Conservation (phyloP, 192 early-diverging fungal genomes). For the Gonapodya sp. region DNA sequence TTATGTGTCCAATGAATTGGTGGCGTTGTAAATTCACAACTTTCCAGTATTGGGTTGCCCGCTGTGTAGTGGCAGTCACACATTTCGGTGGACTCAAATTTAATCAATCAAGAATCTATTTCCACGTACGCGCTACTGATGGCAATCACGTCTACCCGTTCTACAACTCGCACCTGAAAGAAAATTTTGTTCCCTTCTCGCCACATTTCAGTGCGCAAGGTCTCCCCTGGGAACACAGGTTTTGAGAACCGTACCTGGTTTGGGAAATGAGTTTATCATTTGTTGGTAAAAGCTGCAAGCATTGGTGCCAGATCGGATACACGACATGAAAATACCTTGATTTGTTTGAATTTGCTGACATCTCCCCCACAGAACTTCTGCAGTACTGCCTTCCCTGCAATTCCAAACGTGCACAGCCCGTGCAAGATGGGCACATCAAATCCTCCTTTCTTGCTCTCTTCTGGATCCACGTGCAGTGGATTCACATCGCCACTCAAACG, state of each 20-base stretch:
- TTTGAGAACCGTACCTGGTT: constrained; percentile 59
- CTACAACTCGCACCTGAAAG: constrained; percentile 90
- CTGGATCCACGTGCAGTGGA: constrained; percentile 95
- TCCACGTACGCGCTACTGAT: constrained; percentile 90
- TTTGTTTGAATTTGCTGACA: constrained; percentile 59
- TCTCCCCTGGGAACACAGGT: constrained; percentile 93
- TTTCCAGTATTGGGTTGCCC: no score
- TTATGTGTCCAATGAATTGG: no score
- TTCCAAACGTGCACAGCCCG: constrained; percentile 87
- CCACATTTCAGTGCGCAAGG: constrained; percentile 97
- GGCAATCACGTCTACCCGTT: constrained; percentile 71
- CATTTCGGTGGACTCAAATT: no score
- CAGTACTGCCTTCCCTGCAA: constrained; percentile 84
- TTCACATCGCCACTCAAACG: constrained; percentile 92
- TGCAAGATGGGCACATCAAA: constrained; percentile 97
- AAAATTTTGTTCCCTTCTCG: constrained; percentile 76
- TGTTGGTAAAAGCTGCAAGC: no score
- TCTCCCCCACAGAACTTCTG: constrained; percentile 61
- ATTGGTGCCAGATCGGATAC: no score
- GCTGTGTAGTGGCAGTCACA: no score
- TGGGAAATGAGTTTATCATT: no score
- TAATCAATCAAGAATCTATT: constrained; percentile 33
- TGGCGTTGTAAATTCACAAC: no score
- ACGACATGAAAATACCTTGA: no score
- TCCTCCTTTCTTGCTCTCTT: constrained; percentile 85